Evolutionary conservation across 164 flowering plant species (phyloP), one percentile per base, ranked within the genome.

Genomic region (Protea cynaroides): DNA sequence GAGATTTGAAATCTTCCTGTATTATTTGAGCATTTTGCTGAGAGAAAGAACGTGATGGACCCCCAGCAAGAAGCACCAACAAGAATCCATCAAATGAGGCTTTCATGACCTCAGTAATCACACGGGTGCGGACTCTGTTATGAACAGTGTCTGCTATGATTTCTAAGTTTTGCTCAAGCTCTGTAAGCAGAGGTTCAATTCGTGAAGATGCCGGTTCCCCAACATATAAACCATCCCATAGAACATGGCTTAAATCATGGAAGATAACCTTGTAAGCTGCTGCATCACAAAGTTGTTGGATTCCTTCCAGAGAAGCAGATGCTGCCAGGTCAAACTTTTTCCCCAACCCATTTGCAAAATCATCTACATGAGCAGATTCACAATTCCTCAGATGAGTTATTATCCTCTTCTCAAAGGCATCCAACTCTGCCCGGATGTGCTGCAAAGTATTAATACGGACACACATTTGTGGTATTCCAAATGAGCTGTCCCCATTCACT

Each of bases 31-130:
- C 83, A 75, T 90, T 96, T 71, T 79, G 81, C 21, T 8, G 63
- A 9, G 79, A 62, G 68, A 88, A 92, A 53, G 78, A 72, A 57
- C 97, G 92, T 25, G 84, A 75, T 4, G 94, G 92, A 11, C 97
- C 94, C 44, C 97, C 97, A n/a, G 97, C 93, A 52, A 92, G 87
- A 72, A 92, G 77, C 61, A 92, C 90, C 71, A 88, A 44, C 62
- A 88, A 67, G 62, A 88, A 87, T 51, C 96, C 98, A 37, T 90
- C 94, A 63, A 88, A 90, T 34, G 97, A 85, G 62, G 97, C 98
- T 69, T 73, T 86, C 97, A 92, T 90, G 47, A 92, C 61, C 9
- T 91, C 88, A 13, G 89, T 84, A 19, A 90, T 82, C 18, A 79
- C 78, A 40, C 86, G 86, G 9, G 85, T 84, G 51, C 89, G 81